These are phyloP conservation scores for Cyberlindnera suaveolens DNA, from an alignment of 805 yeast species.

Conservation along the genomic window DNA sequence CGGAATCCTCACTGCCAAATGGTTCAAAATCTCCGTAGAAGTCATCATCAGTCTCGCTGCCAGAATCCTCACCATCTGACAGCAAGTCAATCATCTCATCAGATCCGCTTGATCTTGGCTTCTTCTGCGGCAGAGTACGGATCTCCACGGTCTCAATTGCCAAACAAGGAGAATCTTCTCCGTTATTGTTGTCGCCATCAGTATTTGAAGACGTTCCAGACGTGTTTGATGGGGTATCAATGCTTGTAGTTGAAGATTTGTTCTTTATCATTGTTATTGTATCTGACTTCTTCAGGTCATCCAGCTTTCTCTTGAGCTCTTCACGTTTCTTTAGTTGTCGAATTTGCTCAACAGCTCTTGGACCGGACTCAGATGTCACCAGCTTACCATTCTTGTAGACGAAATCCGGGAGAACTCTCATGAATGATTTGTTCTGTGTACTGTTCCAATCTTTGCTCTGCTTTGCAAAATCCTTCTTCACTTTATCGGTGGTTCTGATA, in stretches of 20 bases:
- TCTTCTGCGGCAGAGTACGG: not conserved
- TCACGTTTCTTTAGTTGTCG: no score
- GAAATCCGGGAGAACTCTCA: constrained; percentile 47
- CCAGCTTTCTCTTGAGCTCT: not conserved
- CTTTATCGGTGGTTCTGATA: constrained; percentile 49
- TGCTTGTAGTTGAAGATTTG: no score
- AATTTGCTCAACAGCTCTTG: not conserved
- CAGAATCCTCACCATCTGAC: constrained; percentile 1
- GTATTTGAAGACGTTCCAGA: no score
- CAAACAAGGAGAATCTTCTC: no score
- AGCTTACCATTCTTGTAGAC: not conserved
- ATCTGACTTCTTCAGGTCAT: not conserved
- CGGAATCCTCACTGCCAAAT: constrained; percentile 2
- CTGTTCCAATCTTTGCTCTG: constrained; percentile 36
- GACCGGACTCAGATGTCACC: not conserved
- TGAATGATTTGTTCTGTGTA: constrained; percentile 36
- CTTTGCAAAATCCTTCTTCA: constrained; percentile 48
- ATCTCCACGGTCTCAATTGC: no score
- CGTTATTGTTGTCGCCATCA: no score
- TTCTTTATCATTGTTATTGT: no score
- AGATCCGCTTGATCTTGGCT: not conserved
- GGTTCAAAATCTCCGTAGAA: constrained; percentile 6
- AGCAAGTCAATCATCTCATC: constrained; percentile 3
- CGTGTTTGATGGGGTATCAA: no score
- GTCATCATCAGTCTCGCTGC: constrained; percentile 1